Evolutionary conservation across 2,329 filamentous ascomycete genomes (phyloP).

Genomic region (Fusarium ambrosium): DNA sequence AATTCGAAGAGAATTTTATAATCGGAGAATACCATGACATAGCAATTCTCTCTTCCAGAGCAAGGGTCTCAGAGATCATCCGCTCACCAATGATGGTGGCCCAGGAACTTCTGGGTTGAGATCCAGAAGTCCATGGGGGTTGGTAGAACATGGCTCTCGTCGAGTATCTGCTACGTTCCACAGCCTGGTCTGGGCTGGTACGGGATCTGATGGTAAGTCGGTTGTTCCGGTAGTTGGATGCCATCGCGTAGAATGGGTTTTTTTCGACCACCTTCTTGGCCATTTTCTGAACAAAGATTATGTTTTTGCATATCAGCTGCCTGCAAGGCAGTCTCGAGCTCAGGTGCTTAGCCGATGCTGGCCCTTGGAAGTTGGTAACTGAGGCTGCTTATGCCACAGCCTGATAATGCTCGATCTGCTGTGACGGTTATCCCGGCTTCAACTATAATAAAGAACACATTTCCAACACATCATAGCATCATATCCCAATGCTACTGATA

Average conservation of each 20-base stretch:
- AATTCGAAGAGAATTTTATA: neutral
- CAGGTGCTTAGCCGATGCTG: neutral
- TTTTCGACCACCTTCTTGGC: neutral
- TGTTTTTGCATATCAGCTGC: neutral
- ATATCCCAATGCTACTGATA: too few relatives aligned
- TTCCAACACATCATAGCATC: too few relatives aligned
- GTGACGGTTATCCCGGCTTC: too few relatives aligned
- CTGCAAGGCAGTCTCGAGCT: neutral
- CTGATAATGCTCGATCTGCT: too few relatives aligned
- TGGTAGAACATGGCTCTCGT: neutral
- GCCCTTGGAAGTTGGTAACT: neutral
- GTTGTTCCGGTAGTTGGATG: neutral
- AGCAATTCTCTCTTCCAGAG: too few relatives aligned
- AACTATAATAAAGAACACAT: too few relatives aligned
- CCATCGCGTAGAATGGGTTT: neutral
- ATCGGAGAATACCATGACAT: neutral
- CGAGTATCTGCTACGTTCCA: too few relatives aligned
- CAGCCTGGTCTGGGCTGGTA: neutral
- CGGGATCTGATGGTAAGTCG: neutral
- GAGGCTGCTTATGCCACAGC: neutral
- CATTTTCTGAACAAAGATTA: neutral
- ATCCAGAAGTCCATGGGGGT: neutral
- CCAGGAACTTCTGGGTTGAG: neutral
- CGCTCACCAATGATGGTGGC: neutral
- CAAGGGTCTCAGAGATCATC: too few relatives aligned